Evolutionary conservation across 768 basidiomycete species (phyloP), one percentile per base, ranked within the genome.

Genomic region (Termitomyces sp.): DNA sequence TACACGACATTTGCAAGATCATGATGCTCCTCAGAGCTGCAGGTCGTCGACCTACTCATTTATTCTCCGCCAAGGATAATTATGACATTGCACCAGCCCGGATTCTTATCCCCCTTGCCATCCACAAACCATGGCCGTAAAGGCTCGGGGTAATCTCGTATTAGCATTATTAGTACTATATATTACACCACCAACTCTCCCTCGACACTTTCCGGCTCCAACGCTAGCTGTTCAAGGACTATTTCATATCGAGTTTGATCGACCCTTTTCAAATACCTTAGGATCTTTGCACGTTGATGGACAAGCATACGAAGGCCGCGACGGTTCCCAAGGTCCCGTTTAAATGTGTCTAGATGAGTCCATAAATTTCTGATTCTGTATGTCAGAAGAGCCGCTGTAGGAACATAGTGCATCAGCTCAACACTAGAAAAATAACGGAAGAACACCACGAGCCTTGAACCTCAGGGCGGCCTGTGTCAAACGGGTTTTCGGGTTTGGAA

Each of bases 301-400:
- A 97, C 80, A 45, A 97, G 80, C 57, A 75, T 76, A 3, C 89
- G 85, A 38, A 98, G 76, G n/a, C 83, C 79, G 15, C 86, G 82
- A 42, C 85, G 83, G 67, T 90, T 95, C 40, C 79, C 82, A 28
- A 90, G 78, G 66, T 98, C 96, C 54, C 81, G 81, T 64, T 82
- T 86, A 62, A 81, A 87, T 45, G 73, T 77, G 10, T 68, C 74
- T 31, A 96, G 70, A 68, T 97, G 94, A 6, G 73, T 73, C 80
- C 88, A 89, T 40, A 98, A 68, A 60, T 86, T 87, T 47, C 90
- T 90, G 62, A 98, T 96, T 68, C 84, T 80, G 64, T 87, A 80
- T 1, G 96, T 98, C 56, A 94, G 67, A 28, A 98, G 73, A 1
- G 96, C 96, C 56, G 87, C 96, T 98, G 63, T 3, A 44, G 42